A percentile compares a stretch with the other conserved stretches of the same genome.
These are phyloP conservation scores for Fonsecaea monophora DNA, from an alignment of 2,329 filamentous ascomycete genomes.

Conservation along the genomic window DNA sequence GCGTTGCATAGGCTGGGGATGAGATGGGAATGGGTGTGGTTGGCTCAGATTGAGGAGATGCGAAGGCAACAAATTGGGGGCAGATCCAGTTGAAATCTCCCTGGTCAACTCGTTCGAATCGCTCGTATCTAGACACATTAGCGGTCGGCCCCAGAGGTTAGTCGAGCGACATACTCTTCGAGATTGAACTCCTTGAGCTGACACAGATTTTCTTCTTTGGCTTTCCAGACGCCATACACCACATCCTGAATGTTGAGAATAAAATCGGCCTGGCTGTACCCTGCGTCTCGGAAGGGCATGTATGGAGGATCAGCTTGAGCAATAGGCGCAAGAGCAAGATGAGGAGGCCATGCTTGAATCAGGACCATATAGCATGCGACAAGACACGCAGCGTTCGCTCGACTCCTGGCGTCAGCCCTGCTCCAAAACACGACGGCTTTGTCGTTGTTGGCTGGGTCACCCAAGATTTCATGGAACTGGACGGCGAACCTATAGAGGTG, in stretches of 20 bases:
- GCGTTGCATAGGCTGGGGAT: conserved; percentile 73
- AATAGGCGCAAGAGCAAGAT: conserved; percentile 92
- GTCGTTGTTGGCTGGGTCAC: conserved; percentile 86
- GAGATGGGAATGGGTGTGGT: conserved; percentile 73
- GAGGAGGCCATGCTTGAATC: conserved; percentile 96
- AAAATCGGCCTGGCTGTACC: conserved; percentile 98
- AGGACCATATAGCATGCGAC: conserved; percentile 98
- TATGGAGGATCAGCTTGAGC: conserved; percentile 95
- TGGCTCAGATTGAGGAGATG: conserved; percentile 86
- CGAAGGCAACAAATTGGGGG: conserved; percentile 92
- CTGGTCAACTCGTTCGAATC: conserved; percentile 93
- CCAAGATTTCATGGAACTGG: conserved; percentile 92
- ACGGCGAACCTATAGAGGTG: conserved; percentile 97
- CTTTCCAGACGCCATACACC: conserved; percentile 98
- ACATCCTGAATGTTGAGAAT: conserved; percentile 95
- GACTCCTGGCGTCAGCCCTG: conserved; percentile 86
- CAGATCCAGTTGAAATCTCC: conserved; percentile 99
- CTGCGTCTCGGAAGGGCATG: conserved; percentile 98
- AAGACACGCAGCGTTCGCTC: conserved; percentile 87
- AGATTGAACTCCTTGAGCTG: conserved; percentile 92
- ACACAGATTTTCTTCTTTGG: conserved; percentile 93
- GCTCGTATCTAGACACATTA: conserved; percentile 71
- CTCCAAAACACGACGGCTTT: conserved; percentile 96
- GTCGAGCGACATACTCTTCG: conserved; percentile 69
- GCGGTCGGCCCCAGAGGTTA: not conserved